Evolutionary conservation across 1,284 basidiomycete species (phyloP).

Genomic region (Coniferiporia sulphurascens): DNA sequence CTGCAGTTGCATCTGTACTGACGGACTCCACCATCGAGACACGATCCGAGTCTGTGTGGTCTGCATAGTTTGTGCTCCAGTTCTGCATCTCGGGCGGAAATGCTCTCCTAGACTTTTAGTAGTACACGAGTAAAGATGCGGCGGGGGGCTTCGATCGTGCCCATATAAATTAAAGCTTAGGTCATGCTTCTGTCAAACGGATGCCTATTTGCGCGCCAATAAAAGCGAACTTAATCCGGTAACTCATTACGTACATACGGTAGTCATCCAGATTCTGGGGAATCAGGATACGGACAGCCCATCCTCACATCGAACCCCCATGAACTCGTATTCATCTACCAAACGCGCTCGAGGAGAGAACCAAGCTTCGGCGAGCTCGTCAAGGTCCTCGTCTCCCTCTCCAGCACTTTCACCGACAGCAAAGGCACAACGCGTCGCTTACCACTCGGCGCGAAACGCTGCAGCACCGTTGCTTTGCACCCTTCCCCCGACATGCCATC

Average conservation of each 20-base stretch:
- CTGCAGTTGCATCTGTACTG: neutral
- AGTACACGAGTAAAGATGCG: no score
- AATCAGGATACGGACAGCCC: no score
- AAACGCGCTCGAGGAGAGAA: conserved; percentile 7
- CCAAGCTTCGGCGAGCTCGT: neutral
- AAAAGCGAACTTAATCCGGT: no score
- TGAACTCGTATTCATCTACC: neutral
- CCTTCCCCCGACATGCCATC: conserved; percentile 79
- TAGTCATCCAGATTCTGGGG: no score
- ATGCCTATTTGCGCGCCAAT: no score
- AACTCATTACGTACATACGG: no score
- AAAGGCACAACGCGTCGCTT: conserved; percentile 6
- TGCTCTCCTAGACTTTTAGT: neutral
- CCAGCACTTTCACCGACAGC: conserved; percentile 10
- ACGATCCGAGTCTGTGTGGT: no score
- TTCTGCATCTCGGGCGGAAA: neutral
- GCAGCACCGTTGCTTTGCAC: conserved; percentile 53
- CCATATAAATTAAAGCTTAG: no score
- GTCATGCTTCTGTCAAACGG: no score
- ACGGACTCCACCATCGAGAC: neutral
- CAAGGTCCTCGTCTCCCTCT: neutral
- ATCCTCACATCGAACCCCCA: neutral
- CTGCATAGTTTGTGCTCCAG: no score
- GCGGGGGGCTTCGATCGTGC: no score
- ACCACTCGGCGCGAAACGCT: neutral